These are phyloP conservation scores for Guadua angustifolia DNA, from an alignment of 176 grass and related monocot genomes.

Conservation along the genomic window DNA sequence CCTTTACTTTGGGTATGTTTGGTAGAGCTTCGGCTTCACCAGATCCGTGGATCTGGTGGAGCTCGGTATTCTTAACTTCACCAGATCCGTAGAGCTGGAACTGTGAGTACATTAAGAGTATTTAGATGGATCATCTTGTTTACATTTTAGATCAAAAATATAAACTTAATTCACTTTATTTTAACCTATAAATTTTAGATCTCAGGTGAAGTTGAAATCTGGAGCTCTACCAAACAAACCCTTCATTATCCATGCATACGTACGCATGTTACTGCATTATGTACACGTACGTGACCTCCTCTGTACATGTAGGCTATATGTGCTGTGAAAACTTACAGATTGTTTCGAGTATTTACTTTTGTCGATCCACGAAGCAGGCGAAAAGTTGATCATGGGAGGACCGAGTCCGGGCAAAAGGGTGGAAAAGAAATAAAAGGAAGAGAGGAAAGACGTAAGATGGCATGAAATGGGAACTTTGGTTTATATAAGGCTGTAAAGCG, in stretches of 20 bases:
- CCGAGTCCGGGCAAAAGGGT: conserved; percentile 3
- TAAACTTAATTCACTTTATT: too few relatives aligned
- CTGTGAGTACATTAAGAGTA: too few relatives aligned
- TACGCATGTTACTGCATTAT: neutral
- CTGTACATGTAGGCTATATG: neutral
- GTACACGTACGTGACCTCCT: neutral
- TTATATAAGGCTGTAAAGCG: conserved; percentile 54
- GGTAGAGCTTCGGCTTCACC: too few relatives aligned
- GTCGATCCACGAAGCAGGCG: conserved; percentile 2
- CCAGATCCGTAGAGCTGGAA: too few relatives aligned
- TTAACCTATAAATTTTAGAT: too few relatives aligned
- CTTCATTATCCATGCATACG: neutral
- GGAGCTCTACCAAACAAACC: too few relatives aligned
- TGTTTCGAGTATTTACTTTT: conserved; percentile 1
- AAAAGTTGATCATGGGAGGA: conserved; percentile 42
- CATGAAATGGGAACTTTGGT: conserved; percentile 50
- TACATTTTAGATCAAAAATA: too few relatives aligned
- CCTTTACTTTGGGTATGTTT: too few relatives aligned
- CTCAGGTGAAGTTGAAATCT: too few relatives aligned
- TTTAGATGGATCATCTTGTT: too few relatives aligned
- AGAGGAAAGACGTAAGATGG: conserved; percentile 47
- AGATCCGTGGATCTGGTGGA: too few relatives aligned
- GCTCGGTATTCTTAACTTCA: too few relatives aligned
- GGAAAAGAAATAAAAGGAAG: conserved; percentile 12
- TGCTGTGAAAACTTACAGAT: neutral